Evolutionary conservation across 306 rosid genomes (phyloP), one percentile per base, ranked within the genome.

Genomic region (Inga leiocalycina): DNA sequence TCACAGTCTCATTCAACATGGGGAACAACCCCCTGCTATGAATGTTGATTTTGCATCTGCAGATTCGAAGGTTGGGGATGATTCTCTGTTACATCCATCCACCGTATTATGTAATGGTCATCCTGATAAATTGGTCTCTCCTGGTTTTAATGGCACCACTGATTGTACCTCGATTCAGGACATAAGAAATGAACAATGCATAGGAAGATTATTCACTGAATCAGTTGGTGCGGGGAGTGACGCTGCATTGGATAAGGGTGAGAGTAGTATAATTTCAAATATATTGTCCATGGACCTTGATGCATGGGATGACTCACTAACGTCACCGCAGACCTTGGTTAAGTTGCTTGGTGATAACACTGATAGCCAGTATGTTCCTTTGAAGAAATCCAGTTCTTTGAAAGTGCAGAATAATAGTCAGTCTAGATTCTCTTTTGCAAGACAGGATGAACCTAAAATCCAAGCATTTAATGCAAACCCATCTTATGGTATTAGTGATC

Each of bases 351-450:
- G 93, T 59, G 99, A 94, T 70, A 79, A 48, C 51, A 76, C 87
- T 79, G 91, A 89, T 45, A 83, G 84, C 74, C 95, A 87, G 77
- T 56, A 90, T 71, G 81, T 84, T 78, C 81, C 91, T 41, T 81
- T 82, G n/a, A 88, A 87, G 79, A 85, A 79, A 69, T 84, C 98
- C 4, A 87, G 91, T 85, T 89, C 99, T 52, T 87, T 97, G 97
- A 94, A 91, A 89, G 90, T 61, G 78, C 98, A 86, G 77, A 91
- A 83, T 84, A 94, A 90, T 79, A 91, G 85, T 84, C 99, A 97
- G 84, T 97, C 99, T 69, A 89, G 97, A 71, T 97, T 97, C 81
- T 94, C 99, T 74, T 97, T 94, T 84, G 99, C 99, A 4, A 89
- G 98, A 71, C 98, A 92, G 83, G 98, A 94, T 80, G 97, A 97